These are phyloP conservation scores for Stylosanthes scabra DNA, from an alignment of 331 rosid genomes.

Conservation along the genomic window DNA sequence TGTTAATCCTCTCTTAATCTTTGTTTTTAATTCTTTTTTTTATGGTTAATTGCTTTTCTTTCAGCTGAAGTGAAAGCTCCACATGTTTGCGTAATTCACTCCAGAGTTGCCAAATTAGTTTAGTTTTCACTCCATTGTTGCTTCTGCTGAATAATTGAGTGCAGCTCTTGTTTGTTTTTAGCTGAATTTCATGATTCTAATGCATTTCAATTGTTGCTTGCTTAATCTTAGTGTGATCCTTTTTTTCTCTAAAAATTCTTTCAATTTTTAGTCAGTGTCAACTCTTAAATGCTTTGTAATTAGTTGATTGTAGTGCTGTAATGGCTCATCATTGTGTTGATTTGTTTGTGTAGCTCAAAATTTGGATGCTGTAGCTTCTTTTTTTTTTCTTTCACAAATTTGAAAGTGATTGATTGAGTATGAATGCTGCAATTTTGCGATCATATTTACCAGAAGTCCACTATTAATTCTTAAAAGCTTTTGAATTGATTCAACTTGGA, in stretches of 20 bases:
- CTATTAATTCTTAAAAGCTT: not conserved
- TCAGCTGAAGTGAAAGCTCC: not conserved
- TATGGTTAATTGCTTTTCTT: not conserved
- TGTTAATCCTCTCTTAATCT: not conserved
- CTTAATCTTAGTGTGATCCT: not conserved
- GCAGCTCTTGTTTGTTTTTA: not conserved
- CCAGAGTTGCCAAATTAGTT: not conserved
- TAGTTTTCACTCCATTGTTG: not conserved
- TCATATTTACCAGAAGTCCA: not conserved
- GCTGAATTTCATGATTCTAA: too few species aligned
- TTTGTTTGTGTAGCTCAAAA: not conserved
- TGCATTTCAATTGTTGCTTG: not conserved
- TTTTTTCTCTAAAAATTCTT: too few species aligned
- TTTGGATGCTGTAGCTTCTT: not conserved
- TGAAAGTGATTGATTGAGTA: not conserved
- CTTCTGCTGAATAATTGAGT: not conserved
- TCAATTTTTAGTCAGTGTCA: too few species aligned
- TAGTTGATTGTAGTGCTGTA: too few species aligned
- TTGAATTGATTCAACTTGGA: not conserved
- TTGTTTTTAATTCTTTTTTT: not conserved
- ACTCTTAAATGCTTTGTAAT: too few species aligned
- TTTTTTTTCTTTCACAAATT: not conserved
- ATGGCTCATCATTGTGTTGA: too few species aligned
- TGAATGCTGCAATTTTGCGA: not conserved
- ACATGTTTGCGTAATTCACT: not conserved